These are phyloP conservation scores for Mediolabrus comicus DNA, from an alignment of 108 stramenopile genomes.

Conservation along the genomic window DNA sequence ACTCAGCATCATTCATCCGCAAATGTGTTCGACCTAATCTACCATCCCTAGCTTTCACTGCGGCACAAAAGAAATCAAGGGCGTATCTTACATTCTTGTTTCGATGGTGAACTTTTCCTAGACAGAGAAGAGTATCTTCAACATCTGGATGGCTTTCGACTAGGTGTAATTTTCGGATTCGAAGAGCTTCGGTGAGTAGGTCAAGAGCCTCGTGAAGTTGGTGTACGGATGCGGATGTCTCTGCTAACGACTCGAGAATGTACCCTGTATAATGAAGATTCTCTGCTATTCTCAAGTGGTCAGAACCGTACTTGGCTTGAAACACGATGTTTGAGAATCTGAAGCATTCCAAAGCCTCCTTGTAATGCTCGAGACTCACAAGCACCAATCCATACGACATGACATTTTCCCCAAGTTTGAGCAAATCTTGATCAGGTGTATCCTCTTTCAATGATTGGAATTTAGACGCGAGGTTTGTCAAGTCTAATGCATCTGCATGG, in stretches of 20 bases:
- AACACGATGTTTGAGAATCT: constrained; percentile 37
- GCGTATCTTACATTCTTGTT: constrained; percentile 34
- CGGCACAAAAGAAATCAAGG: constrained; percentile 35
- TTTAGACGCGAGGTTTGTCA: background rate
- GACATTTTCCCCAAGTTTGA: constrained; percentile 19
- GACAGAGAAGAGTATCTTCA: constrained; percentile 34
- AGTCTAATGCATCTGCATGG: background rate
- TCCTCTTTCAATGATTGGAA: constrained; percentile 26
- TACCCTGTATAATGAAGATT: constrained; percentile 31
- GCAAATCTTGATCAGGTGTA: constrained; percentile 21
- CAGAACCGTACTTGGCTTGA: constrained; percentile 32
- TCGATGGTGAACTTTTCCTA: constrained; percentile 40
- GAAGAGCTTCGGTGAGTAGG: constrained; percentile 40
- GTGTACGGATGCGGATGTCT: background rate
- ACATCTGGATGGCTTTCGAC: constrained; percentile 47
- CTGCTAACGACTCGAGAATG: constrained; percentile 27
- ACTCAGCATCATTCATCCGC: constrained; percentile 34
- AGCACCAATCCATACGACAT: constrained; percentile 40
- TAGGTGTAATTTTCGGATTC: constrained; percentile 43
- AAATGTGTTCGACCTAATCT: constrained; percentile 20
- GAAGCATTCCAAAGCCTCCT: constrained; percentile 41
- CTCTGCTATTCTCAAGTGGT: constrained; percentile 44
- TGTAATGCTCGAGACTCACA: constrained; percentile 12
- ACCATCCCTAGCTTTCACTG: constrained; percentile 25
- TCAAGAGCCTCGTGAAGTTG: constrained; percentile 40